A percentile compares a stretch with the other conserved stretches of the same genome.
Conservation (phyloP, 495 filamentous ascomycete species). For the Penicillium bovifimosum region DNA sequence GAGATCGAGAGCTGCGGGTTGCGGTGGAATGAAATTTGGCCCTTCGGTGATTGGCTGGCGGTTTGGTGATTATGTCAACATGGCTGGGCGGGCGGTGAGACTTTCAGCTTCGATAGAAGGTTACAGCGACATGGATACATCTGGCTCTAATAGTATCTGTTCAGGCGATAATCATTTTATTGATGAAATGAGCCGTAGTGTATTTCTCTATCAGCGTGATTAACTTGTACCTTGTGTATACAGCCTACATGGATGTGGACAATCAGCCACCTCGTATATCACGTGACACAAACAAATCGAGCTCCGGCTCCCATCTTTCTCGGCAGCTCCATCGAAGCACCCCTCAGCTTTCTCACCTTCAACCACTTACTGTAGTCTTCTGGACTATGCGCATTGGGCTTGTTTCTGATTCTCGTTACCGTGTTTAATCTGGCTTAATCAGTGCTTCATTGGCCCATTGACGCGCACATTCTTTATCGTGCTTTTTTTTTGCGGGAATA, state of each 20-base stretch:
- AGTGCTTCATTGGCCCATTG: background rate
- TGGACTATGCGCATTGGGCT: conserved; percentile 11
- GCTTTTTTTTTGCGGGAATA: conserved; percentile 17
- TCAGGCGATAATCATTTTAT: background rate
- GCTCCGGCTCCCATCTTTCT: conserved; percentile 24
- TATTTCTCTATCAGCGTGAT: no score
- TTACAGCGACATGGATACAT: background rate
- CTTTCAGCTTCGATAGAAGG: background rate
- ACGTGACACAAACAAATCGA: conserved; percentile 30
- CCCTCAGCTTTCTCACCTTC: conserved; percentile 15
- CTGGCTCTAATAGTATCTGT: background rate
- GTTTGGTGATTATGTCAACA: conserved; percentile 14
- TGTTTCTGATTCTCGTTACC: background rate
- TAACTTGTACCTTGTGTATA: no score
- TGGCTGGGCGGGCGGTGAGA: background rate
- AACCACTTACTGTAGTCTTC: conserved; percentile 5
- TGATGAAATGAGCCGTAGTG: background rate
- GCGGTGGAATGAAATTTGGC: conserved; percentile 31
- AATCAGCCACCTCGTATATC: conserved; percentile 1
- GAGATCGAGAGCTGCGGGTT: conserved; percentile 25
- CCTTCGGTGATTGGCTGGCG: conserved; percentile 27
- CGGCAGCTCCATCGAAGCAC: conserved; percentile 20
- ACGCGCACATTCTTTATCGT: background rate
- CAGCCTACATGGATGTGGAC: no score
- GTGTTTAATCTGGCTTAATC: background rate